These are phyloP conservation scores for Russula abietina DNA, from an alignment of 768 basidiomycete species.

Conservation along the genomic window DNA sequence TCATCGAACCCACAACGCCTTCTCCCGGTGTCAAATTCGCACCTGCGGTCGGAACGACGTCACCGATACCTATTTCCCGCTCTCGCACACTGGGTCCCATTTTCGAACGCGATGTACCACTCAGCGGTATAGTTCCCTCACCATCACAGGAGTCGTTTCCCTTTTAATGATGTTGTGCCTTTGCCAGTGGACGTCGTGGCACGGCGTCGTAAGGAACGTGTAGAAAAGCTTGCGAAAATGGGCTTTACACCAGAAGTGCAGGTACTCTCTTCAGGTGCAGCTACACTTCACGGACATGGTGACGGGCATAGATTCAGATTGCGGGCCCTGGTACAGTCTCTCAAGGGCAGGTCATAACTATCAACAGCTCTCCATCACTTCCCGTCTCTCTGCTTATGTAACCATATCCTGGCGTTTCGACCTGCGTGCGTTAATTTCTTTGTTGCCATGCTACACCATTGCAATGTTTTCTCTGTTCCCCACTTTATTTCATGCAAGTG, in stretches of 20 bases:
- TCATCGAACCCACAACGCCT: neutral
- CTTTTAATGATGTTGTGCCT: conserved; percentile 21
- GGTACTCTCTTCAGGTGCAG: conserved; percentile 30
- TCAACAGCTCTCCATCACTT: no score
- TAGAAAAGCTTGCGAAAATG: conserved; percentile 69
- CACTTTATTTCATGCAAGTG: conserved; percentile 10
- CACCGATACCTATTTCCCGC: conserved; percentile 19
- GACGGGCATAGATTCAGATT: conserved; percentile 39
- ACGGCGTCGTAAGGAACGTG: conserved; percentile 38
- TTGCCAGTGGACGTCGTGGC: conserved; percentile 19
- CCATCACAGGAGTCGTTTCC: conserved; percentile 27
- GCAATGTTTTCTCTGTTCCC: conserved; percentile 7
- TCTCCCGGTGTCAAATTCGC: conserved; percentile 2
- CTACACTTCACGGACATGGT: conserved; percentile 28
- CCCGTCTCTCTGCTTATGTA: conserved; percentile 3
- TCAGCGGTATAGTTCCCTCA: conserved; percentile 50
- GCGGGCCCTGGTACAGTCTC: conserved; percentile 44
- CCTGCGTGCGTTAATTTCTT: neutral
- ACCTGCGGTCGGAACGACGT: conserved; percentile 2
- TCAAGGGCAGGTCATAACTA: conserved; percentile 32
- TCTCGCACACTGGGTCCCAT: conserved; percentile 43
- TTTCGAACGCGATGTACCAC: conserved; percentile 38
- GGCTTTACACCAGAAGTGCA: conserved; percentile 49
- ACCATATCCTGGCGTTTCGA: neutral
- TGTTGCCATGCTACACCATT: conserved; percentile 12